A percentile compares a stretch with the other conserved stretches of the same genome.
phyloP scores from a whole-genome alignment of 495 filamentous ascomycete genomes.

The Halenospora varia region DNA sequence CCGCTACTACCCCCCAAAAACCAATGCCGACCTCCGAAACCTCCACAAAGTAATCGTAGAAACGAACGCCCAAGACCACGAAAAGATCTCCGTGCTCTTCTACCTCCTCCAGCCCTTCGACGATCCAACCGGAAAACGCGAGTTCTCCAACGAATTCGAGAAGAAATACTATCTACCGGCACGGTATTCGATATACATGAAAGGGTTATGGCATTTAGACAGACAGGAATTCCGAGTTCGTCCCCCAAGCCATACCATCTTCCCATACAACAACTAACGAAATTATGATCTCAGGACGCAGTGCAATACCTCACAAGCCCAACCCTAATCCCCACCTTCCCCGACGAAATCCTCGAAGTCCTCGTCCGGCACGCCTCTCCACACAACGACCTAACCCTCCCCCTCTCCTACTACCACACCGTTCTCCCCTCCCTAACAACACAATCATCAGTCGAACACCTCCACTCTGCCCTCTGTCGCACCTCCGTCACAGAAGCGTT shows the following conservation, averaged over 20 bases:
- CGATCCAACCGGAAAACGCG: conserved; percentile 37
- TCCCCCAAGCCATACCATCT: neutral
- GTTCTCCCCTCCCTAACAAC: conserved; percentile 61
- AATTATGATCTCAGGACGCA: conserved; percentile 56
- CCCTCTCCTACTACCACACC: conserved; percentile 73
- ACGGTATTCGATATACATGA: conserved; percentile 71
- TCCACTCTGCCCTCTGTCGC: conserved; percentile 64
- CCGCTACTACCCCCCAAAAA: conserved; percentile 66
- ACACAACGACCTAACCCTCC: conserved; percentile 57
- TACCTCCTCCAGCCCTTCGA: conserved; percentile 76
- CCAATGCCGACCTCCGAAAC: conserved; percentile 56
- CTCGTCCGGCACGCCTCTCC: conserved; percentile 63
- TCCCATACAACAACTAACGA: conserved; percentile 22
- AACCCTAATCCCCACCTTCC: conserved; percentile 70
- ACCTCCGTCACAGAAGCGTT: conserved; percentile 68
- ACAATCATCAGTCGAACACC: conserved; percentile 50
- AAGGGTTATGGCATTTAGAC: conserved; percentile 79
- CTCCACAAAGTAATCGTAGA: conserved; percentile 61
- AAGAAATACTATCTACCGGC: conserved; percentile 53
- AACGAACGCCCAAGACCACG: conserved; percentile 54
- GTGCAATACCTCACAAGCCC: conserved; percentile 71
- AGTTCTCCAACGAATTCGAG: conserved; percentile 36
- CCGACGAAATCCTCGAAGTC: conserved; percentile 70
- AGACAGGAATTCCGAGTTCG: conserved; percentile 59
- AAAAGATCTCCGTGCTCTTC: conserved; percentile 75